phyloP scores from a whole-genome alignment of 164 flowering plant genomes.

The Umbilicus rupestris region DNA sequence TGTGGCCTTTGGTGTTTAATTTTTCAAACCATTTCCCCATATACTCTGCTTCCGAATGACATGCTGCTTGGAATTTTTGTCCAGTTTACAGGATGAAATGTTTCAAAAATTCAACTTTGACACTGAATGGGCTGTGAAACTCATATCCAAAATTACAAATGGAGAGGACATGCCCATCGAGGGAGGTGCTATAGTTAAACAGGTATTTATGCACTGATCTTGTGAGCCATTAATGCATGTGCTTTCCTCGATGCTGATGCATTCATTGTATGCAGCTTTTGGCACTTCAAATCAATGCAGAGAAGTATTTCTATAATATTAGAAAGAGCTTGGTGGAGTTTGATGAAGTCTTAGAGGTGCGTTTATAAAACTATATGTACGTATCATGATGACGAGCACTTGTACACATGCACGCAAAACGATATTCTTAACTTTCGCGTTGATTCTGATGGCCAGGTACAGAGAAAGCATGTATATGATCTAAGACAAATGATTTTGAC shows the following conservation, averaged over 20 bases:
- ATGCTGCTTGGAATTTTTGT: conserved; percentile 6
- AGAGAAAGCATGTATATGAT: conserved; percentile 90
- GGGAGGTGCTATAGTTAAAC: conserved; percentile 67
- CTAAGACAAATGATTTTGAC: conserved; percentile 70
- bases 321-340: conserved; percentile 95
- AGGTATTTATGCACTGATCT: conserved; percentile 32
- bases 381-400: not conserved
- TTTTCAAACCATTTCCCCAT: not conserved
- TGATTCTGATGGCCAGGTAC: conserved; percentile 44
- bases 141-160: conserved; percentile 72
- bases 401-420: not conserved
- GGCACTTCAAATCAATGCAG: conserved; percentile 79
- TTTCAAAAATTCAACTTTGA: conserved; percentile 94
- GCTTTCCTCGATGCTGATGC: conserved; percentile 2
- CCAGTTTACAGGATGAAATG: conserved; percentile 98
- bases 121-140: conserved; percentile 87
- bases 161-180: conserved; percentile 86
- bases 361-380: conserved; percentile 6
- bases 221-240: not conserved
- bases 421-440: not conserved
- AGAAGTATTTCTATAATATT: conserved; percentile 80
- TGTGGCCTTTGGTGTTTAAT: not conserved
- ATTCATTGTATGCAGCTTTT: conserved; percentile 48
- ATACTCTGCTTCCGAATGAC: not conserved
- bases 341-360: conserved; percentile 98